A percentile compares a stretch with the other conserved stretches of the same genome.
phyloP scores from a whole-genome alignment of 805 yeast species.

The Tetrapisispora taiwanensis region DNA sequence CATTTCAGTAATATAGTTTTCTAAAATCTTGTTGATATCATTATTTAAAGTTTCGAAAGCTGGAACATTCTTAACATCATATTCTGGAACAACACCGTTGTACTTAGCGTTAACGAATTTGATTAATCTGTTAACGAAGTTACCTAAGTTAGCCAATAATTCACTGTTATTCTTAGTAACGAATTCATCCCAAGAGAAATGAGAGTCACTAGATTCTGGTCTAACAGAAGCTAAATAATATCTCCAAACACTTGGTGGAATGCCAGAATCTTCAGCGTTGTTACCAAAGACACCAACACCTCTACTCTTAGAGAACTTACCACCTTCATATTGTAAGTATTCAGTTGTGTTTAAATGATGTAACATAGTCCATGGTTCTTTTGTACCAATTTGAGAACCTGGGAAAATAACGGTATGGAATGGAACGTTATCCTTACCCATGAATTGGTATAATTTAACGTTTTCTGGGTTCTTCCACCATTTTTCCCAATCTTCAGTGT shows the following conservation, averaged over 20 bases:
- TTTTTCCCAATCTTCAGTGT: conserved; percentile 64
- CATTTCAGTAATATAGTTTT: conserved; percentile 57
- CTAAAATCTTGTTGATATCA: conserved; percentile 56
- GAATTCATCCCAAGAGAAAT: conserved; percentile 95
- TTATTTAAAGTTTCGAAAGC: conserved; percentile 36
- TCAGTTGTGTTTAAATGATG: conserved; percentile 92
- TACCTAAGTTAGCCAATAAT: conserved; percentile 90
- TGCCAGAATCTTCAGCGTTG: conserved; percentile 88
- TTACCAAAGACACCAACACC: conserved; percentile 97
- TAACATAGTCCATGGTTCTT: conserved; percentile 80
- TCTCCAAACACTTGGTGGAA: conserved; percentile 93
- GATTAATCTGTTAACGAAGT: conserved; percentile 86
- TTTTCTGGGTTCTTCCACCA: conserved; percentile 97
- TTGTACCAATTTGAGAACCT: conserved; percentile 79
- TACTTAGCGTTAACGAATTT: conserved; percentile 86
- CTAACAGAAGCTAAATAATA: conserved; percentile 85
- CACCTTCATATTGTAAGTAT: conserved; percentile 94
- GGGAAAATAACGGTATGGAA: conserved; percentile 99
- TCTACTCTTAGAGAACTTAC: conserved; percentile 96
- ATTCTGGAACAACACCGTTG: conserved; percentile 79
- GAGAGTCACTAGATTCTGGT: conserved; percentile 94
- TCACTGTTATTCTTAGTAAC: conserved; percentile 90
- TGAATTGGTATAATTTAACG: conserved; percentile 85
- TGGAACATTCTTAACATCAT: conserved; percentile 38
- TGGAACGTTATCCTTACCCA: conserved; percentile 99